These are phyloP conservation scores for Glycine latifolia DNA, from an alignment of 306 rosid species.

Conservation along the genomic window DNA sequence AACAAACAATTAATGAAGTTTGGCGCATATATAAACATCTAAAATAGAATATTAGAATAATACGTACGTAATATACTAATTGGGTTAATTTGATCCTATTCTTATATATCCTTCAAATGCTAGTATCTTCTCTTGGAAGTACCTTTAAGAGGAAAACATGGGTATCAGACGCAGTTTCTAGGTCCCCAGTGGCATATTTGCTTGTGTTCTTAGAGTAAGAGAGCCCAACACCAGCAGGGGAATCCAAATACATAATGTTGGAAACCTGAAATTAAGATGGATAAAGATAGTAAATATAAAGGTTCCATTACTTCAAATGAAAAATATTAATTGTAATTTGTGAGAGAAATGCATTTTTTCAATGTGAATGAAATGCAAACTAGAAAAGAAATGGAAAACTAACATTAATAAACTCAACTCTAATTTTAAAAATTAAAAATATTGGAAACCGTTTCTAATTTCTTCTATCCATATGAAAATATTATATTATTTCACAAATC, in stretches of 20 bases:
- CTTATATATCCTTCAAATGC: background rate
- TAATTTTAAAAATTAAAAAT: background rate
- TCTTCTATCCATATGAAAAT: background rate
- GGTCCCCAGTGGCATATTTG: conserved; percentile 72
- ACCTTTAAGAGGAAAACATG: conserved; percentile 85
- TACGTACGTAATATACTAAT: background rate
- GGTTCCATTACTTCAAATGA: background rate
- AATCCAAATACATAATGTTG: conserved; percentile 83
- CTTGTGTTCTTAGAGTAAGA: conserved; percentile 70
- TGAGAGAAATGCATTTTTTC: background rate
- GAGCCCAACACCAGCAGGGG: conserved; percentile 88
- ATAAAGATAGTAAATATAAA: background rate
- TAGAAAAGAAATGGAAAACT: background rate
- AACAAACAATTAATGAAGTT: conserved; percentile 17
- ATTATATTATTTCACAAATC: background rate
- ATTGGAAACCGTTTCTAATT: background rate
- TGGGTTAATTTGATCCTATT: background rate
- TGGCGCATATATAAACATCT: background rate
- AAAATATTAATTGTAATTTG: background rate
- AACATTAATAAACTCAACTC: background rate
- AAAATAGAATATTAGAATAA: background rate
- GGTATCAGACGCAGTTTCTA: conserved; percentile 77
- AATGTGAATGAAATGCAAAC: background rate
- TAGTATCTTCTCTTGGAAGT: background rate
- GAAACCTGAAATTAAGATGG: conserved; percentile 63